These are phyloP conservation scores for Potentilla sterilis DNA, from an alignment of 306 rosid species.

Conservation along the genomic window DNA sequence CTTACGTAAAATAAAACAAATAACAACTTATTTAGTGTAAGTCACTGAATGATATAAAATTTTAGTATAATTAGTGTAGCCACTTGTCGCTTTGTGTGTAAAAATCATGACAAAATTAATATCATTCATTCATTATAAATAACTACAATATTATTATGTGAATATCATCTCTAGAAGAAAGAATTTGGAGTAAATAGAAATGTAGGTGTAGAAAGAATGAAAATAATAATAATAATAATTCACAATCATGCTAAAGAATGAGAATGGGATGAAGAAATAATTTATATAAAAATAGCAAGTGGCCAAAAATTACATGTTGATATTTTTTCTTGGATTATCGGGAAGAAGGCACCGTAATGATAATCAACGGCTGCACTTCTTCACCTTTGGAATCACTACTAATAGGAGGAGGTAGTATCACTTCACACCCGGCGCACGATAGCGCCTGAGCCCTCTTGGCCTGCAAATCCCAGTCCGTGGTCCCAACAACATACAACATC, in stretches of 20 bases:
- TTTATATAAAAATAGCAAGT: slow-evolving; percentile 9
- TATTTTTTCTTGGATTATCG: slow-evolving; percentile 5
- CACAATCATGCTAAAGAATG: background rate
- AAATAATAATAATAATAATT: background rate
- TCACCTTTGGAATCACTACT: slow-evolving; percentile 22
- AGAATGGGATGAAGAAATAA: background rate
- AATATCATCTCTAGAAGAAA: background rate
- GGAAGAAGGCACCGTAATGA: slow-evolving; percentile 27
- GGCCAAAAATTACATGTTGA: slow-evolving; percentile 17
- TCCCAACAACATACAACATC: slow-evolving; percentile 71
- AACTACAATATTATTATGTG: too few species aligned
- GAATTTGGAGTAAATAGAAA: background rate
- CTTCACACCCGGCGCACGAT: slow-evolving; percentile 33
- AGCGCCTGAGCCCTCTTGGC: slow-evolving; percentile 57
- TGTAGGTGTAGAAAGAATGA: background rate
- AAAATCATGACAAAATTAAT: too few species aligned
- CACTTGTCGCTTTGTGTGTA: too few species aligned
- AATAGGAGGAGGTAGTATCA: background rate
- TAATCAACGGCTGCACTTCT: slow-evolving; percentile 32
- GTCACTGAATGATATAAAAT: too few species aligned
- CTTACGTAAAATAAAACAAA: too few species aligned
- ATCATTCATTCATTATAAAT: too few species aligned
- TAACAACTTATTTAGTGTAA: too few species aligned
- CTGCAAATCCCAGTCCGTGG: slow-evolving; percentile 78
- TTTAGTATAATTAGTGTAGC: too few species aligned